Conservation (phyloP, 2,329 filamentous ascomycete species). For the Massarina eburnea region DNA sequence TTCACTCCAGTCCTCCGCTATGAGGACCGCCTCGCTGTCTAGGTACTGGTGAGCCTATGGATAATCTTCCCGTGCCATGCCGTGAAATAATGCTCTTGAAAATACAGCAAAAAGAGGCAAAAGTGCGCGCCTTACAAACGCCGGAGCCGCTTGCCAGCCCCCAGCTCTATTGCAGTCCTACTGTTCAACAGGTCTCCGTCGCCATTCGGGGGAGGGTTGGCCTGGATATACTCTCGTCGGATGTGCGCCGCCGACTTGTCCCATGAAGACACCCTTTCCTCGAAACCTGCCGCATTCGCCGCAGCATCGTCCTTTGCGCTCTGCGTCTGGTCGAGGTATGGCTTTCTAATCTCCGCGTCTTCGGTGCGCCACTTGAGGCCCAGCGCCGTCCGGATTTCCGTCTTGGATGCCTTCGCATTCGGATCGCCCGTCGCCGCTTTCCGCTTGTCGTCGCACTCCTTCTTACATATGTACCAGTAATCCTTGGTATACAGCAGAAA, state of each 20-base stretch:
- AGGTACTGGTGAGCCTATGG: too few species aligned
- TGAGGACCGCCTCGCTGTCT: too few species aligned
- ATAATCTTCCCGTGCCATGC: too few species aligned
- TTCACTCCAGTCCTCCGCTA: too few species aligned
- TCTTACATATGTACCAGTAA: constrained; percentile 63
- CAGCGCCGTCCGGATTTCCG: constrained; percentile 80
- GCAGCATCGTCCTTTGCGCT: constrained; percentile 68
- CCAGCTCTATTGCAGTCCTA: constrained; percentile 42
- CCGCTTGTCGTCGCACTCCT: constrained; percentile 69
- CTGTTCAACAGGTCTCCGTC: constrained; percentile 37
- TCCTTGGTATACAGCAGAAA: constrained; percentile 89
- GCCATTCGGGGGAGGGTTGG: constrained; percentile 34
- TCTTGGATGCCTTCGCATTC: constrained; percentile 65
- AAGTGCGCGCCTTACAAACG: constrained; percentile 19
- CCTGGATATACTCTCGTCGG: constrained; percentile 45
- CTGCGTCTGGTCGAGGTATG: constrained; percentile 75
- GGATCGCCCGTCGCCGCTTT: constrained; percentile 65
- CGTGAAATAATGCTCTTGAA: too few species aligned
- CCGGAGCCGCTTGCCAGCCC: constrained; percentile 37
- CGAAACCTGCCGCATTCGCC: constrained; percentile 60
- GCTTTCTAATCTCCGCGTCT: constrained; percentile 67
- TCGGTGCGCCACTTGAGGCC: constrained; percentile 91
- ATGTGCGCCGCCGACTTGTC: constrained; percentile 63
- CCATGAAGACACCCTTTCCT: constrained; percentile 68
- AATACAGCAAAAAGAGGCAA: constrained; percentile 18